Base-by-base conservation (phyloP, 805 yeast species). In the Kregervanrija delftensis region DNA sequence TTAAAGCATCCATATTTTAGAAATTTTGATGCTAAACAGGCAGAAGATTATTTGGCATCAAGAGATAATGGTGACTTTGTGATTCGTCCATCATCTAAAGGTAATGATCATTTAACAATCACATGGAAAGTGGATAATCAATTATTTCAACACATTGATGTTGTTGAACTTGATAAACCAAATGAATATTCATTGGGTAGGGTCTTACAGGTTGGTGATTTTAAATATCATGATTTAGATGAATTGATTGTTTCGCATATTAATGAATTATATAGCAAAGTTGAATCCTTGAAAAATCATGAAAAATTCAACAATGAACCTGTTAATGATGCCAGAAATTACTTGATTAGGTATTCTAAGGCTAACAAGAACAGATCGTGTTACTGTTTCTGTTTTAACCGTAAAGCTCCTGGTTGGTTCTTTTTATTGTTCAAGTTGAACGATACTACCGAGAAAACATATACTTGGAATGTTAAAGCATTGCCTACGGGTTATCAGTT, bases 121-220 rank as follows among this genome's bases (percentile, higher is more conserved):
- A 91, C 99, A 0, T 93, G 98, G 97, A 93, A 93, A 62, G 90
- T 93, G 39, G 93, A 86, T 48, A 91, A 86, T 59, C 85, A 83
- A 60, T 67, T 91, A 49, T 93, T 84, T 67, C 98, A 93, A 62
- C 98, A 93, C 61, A 69, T 93, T 51, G 93, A 89, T 54, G 85
- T 93, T 39, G 71, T 81, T 49, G 98, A 93, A 64, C 73, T 75
- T 39, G 81, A 74, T 39, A 79, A 80, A 57, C 82, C 76, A 42
- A 79, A 77, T 49, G 88, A 84, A 32, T 76, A 65, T 49, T 73
- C 79, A 0, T 59, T 83, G 36, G 88, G 88, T 41, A 71, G 73
- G 44, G 64, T 68, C 3, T 63, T 83, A 41, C 71, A 71, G 43
- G 89, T 91, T 37, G 97, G 87, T 33, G 57, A 58, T 15, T 75